Percentiles rank a stretch among this genome's conserved stretches.
Conservation (phyloP, 2,329 filamentous ascomycete species). For the Hortaea werneckii region DNA sequence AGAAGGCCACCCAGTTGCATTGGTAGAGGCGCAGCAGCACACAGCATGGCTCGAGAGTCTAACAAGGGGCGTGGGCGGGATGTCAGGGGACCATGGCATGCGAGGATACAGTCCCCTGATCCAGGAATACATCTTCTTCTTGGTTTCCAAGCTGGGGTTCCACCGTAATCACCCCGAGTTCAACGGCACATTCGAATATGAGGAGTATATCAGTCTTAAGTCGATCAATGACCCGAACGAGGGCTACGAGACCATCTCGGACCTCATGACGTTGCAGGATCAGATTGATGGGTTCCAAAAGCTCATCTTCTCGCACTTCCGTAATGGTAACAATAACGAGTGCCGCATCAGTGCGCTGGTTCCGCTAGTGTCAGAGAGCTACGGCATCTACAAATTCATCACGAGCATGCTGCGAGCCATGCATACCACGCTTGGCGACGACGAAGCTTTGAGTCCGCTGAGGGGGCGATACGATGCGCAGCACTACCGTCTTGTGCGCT, state of each 20-base stretch:
- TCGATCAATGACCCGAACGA: constrained; percentile 98
- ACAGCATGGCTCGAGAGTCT: constrained; percentile 87
- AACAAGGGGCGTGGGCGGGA: constrained; percentile 67
- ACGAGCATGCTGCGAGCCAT: constrained; percentile 98
- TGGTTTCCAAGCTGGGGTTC: constrained; percentile 90
- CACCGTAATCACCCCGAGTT: constrained; percentile 96
- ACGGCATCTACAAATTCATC: constrained; percentile 98
- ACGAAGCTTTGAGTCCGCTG: constrained; percentile 81
- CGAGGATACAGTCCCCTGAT: constrained; percentile 78
- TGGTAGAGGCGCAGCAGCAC: constrained; percentile 83
- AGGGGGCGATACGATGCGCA: constrained; percentile 86
- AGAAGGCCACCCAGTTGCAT: constrained; percentile 79
- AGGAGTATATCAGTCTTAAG: constrained; percentile 96
- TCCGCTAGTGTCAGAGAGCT: constrained; percentile 90
- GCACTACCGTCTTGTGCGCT: constrained; percentile 91
- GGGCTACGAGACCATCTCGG: constrained; percentile 89
- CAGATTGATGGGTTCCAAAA: constrained; percentile 99
- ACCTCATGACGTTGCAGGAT: constrained; percentile 93
- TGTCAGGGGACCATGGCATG: constrained; percentile 57
- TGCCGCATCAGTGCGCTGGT: constrained; percentile 91
- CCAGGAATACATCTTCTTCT: constrained; percentile 90
- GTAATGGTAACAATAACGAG: constrained; percentile 84
- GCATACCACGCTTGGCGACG: constrained; percentile 83
- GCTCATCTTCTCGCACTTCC: constrained; percentile 94
- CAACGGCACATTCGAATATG: constrained; percentile 97